Conservation (phyloP, 208 protist genomes). For the Acanthamoeba culbertsoni region DNA sequence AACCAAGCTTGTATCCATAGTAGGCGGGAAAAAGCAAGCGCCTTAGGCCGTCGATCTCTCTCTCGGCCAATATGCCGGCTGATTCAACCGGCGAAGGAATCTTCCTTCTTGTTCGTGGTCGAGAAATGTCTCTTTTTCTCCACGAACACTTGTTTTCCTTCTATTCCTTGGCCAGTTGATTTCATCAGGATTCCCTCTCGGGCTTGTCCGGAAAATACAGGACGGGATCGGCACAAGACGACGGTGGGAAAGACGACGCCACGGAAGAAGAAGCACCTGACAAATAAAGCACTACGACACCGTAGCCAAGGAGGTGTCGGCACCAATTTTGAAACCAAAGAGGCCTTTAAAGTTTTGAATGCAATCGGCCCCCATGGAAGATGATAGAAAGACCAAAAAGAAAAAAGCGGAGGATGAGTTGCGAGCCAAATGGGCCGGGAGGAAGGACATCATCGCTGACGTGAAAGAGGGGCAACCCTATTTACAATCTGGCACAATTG, state of each 20-base stretch:
- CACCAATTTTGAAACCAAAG: background rate
- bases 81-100: no score
- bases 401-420: slow-evolving; percentile 21
- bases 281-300: no score
- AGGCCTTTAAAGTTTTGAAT: background rate
- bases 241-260: background rate
- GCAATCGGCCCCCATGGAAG: background rate
- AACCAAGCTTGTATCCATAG: background rate
- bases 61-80: no score
- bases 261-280: background rate
- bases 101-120: no score
- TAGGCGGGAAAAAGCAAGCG: no score
- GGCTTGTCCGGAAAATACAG: background rate
- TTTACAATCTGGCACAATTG: slow-evolving; percentile 5
- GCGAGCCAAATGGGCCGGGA: background rate
- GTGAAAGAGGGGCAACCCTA: background rate
- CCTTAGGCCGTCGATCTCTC: no score
- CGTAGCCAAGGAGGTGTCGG: no score
- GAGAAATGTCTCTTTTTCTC: no score
- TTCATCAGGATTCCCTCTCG: no score
- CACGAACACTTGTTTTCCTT: no score
- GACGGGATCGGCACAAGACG: background rate
- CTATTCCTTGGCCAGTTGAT: no score
- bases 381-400: slow-evolving; percentile 24
- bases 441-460: background rate